Base-by-base conservation (phyloP, 1,284 basidiomycete species). In the Anthracocystis setariae region DNA sequence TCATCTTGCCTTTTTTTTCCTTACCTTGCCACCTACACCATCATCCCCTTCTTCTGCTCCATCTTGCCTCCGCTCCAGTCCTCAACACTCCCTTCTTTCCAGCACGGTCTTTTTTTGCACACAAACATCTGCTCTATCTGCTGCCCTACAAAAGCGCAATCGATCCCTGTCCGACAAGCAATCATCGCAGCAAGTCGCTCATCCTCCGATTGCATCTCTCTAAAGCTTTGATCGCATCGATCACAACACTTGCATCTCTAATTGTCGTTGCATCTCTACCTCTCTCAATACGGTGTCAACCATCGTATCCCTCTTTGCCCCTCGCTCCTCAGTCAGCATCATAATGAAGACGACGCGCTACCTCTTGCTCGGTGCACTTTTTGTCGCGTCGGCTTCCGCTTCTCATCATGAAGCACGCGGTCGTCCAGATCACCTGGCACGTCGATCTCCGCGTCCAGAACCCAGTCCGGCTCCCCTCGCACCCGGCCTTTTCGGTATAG, bases 271-370 rank as follows among this genome's bases (percentile, higher is more conserved):
- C 29, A 29, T 12, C 29, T 29, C 5, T 12, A 29, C 5, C 12
- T 12, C 12, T 29, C 29, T 29, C 29, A 7, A 29, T 5, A 29
- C 29, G 29, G 35, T 15, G 17, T 15, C 8, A 37, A 9, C n/a
- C 35, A 37, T 37, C 8, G 13, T n/a, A 7, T 15, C 17, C 35
- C 8, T 37, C 35, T n/a, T 37, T 17, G 32, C 32, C 8, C 15
- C 32, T 33, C 15, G 32, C 8, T 33, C 32, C 32, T 33, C 15
- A 8, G 15, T 33, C 32, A 33, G 8, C 35, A 17, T 10, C 38
- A 56, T 8, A 42, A 69, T 69, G 66, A 62, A 55, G 55, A 20
- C 66, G 8, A 46, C 51, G n/a, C 45, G 52, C 39, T 63, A 45
- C 15, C 46, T 69, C 13, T 43, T 62, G 20, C 32, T 69, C 46